Evolutionary conservation across 139 green algal genomes (phyloP), one percentile per base, ranked within the genome.

Genomic region (Coccomyxa sp.): DNA sequence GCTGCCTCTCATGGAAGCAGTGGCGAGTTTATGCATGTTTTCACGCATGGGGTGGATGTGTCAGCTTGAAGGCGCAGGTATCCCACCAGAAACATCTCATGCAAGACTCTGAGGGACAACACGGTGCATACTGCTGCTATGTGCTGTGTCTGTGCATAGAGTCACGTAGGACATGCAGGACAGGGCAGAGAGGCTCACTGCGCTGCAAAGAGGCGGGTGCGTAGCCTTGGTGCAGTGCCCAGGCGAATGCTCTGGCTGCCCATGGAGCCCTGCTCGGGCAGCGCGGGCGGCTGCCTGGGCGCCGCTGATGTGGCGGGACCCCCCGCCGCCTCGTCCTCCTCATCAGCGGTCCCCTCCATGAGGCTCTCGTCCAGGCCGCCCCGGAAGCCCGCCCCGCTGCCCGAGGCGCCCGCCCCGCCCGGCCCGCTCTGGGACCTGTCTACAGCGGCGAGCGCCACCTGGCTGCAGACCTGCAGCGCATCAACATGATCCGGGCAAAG

Each of bases 131-230:
- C n/a, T n/a, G n/a, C n/a, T n/a, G n/a, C n/a, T n/a, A n/a, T n/a
- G n/a, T n/a, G n/a, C n/a, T n/a, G n/a, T n/a, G n/a, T n/a, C n/a
- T n/a, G n/a, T n/a, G n/a, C n/a, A n/a, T n/a, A n/a, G n/a, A n/a
- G n/a, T n/a, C n/a, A n/a, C n/a, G n/a, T n/a, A n/a, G n/a, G n/a
- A n/a, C n/a, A n/a, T n/a, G n/a, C n/a, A n/a, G n/a, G n/a, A n/a
- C n/a, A n/a, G n/a, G n/a, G n/a, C n/a, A n/a, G n/a, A n/a, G n/a
- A n/a, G 58, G 95, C 78, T 70, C 87, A 88, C 55, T 87, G 78
- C 0, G 88, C 88, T 0, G 93, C 91, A 90, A 97, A 95, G 69
- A 95, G 64, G 6, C 93, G 88, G 0, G 93, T 97, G 70, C 89
- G 87, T 74, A 95, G 86, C n/a, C 93, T 84, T 6, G 90, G 90